Evolutionary conservation across 805 yeast genomes (phyloP), one percentile per base, ranked within the genome.

Genomic region (Saturnispora dispora): DNA sequence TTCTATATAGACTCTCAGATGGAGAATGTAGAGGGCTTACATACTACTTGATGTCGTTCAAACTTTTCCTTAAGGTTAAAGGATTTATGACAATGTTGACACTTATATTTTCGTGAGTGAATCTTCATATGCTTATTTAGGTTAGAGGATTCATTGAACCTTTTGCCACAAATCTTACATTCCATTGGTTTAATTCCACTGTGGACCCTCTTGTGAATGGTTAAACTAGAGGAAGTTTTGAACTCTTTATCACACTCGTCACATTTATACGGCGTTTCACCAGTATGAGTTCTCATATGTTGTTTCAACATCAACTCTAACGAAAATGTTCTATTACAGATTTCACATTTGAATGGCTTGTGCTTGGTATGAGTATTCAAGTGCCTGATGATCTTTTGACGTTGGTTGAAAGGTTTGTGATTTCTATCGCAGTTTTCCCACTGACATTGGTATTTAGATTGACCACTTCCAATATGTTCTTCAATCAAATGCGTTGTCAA

Each of bases 111-210:
- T 53, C 82, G 75, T 41, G 71, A 68, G 64, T 91, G 99, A 1
- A 82, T 84, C 61, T 78, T 84, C 81, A 88, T 76, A 65, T 91
- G 99, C 60, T 91, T 91, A 20, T 86, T 82, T 58, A 91, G 71
- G 64, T 91, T 93, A 17, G 95, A 84, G 46, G 91, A 82, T 65
- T 93, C 98, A 53, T 91, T 83, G 63, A 91, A 91, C 50, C 87
- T 67, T 64, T 87, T 89, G 17, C 80, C 83, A 64, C 99, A 91
- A 67, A 78, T 77, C 55, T 81, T 82, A 66, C 98, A 91, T 33
- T 67, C 71, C 57, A 91, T 70, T 3, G 97, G 97, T 65, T 85
- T 88, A 53, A 85, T 91, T 2, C 97, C 97, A 0, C 96, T 85
- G 66, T 91, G 99, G 2, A 82, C 82, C 54, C 98, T 73, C 45